Conservation (phyloP, 2,329 filamentous ascomycete species). For the Aureobasidium mangrovei region DNA sequence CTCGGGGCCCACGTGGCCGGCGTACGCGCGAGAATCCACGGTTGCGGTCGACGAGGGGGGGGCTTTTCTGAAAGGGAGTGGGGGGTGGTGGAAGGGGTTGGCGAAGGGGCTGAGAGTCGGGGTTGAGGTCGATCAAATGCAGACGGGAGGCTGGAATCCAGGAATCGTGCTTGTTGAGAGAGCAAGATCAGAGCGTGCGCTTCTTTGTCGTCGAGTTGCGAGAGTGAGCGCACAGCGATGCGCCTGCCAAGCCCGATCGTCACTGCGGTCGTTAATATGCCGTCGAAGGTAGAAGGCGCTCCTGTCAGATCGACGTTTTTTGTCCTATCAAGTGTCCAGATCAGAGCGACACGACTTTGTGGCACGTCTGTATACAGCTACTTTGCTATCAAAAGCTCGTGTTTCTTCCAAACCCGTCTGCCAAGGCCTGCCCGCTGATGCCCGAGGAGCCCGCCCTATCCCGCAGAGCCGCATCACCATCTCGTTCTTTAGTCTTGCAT, state of each 20-base stretch:
- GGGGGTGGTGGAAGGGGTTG: not conserved
- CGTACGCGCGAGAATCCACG: constrained; percentile 9
- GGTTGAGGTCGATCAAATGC: not conserved
- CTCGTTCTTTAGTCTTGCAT: too few species aligned
- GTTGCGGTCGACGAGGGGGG: not conserved
- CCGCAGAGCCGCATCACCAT: constrained; percentile 9
- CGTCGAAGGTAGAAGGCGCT: too few species aligned
- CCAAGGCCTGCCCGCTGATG: constrained; percentile 4
- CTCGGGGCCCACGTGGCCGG: constrained; percentile 5
- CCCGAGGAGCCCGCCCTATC: not conserved
- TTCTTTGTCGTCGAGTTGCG: not conserved
- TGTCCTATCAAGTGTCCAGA: too few species aligned
- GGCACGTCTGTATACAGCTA: not conserved
- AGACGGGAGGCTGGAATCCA: not conserved
- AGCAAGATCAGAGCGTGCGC: not conserved
- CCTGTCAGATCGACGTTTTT: too few species aligned
- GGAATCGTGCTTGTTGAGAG: too few species aligned
- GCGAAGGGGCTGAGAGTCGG: not conserved
- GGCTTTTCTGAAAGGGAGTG: not conserved
- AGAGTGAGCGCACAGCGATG: not conserved
- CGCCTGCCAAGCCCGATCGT: not conserved
- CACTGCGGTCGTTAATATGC: not conserved
- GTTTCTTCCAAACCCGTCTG: not conserved
- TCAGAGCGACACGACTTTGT: too few species aligned
- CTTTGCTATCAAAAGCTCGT: constrained; percentile 8